Evolutionary conservation across 192 early-diverging fungal genomes (phyloP).

Genomic region (Haplosporangium gracile): DNA sequence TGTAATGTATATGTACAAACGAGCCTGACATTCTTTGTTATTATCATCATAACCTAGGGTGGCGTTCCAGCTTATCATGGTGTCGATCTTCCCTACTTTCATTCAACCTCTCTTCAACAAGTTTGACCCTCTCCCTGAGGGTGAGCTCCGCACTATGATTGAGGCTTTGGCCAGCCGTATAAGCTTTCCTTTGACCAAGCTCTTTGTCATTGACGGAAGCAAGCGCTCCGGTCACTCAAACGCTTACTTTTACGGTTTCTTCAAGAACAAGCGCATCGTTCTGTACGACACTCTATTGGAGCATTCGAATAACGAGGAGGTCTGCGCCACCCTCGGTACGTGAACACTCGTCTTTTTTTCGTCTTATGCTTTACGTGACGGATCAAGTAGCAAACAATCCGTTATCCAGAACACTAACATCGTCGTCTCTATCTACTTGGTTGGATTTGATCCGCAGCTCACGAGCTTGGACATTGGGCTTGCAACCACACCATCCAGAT

Average conservation of each 20-base stretch:
- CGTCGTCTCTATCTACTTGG: not conserved
- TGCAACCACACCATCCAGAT: slow-evolving; percentile 86
- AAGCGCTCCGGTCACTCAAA: slow-evolving; percentile 94
- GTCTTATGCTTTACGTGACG: not conserved
- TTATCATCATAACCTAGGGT: slow-evolving; percentile 56
- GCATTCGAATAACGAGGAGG: slow-evolving; percentile 86
- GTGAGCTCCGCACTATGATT: slow-evolving; percentile 84
- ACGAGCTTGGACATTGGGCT: slow-evolving; percentile 98
- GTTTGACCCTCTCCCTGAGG: slow-evolving; percentile 87
- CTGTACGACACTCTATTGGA: slow-evolving; percentile 94
- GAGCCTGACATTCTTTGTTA: not conserved
- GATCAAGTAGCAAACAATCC: not conserved
- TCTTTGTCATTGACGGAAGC: slow-evolving; percentile 96
- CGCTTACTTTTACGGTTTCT: slow-evolving; percentile 97
- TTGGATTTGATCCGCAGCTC: slow-evolving; percentile 63
- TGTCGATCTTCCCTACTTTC: slow-evolving; percentile 91
- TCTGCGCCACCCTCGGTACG: slow-evolving; percentile 92
- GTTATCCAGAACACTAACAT: not conserved
- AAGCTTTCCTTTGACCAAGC: slow-evolving; percentile 91
- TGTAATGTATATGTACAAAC: not conserved
- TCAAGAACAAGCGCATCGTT: slow-evolving; percentile 97
- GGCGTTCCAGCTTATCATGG: slow-evolving; percentile 76
- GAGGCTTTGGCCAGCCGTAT: slow-evolving; percentile 85
- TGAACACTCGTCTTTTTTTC: not conserved
- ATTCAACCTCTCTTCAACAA: slow-evolving; percentile 99